Evolutionary conservation across 1,284 basidiomycete genomes (phyloP), one percentile per base, ranked within the genome.

Genomic region (Mycena sp.): DNA sequence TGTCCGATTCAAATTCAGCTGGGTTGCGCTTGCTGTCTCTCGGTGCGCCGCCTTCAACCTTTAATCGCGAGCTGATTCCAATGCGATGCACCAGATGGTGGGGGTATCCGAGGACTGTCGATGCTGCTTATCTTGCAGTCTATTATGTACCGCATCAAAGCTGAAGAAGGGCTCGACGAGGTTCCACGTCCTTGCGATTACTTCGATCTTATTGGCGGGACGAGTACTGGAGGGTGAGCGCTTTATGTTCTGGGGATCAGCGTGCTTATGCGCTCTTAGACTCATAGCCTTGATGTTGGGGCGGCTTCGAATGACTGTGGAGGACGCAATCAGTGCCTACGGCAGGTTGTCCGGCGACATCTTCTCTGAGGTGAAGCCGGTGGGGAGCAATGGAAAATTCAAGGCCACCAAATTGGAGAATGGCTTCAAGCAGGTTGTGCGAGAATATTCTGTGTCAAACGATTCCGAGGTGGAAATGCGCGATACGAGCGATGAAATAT

Each of bases 221-320:
- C 69, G 5, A 68, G 63, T 30, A 70, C 64, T 7, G 66, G 68
- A 19, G 69, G 64, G 67, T 69, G 21, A n/a, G 64, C 51, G n/a
- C n/a, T n/a, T n/a, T n/a, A 23, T 26, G 14, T 43, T 29, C 14
- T 38, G 30, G 19, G 29, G 17, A 51, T 25, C 41, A 35, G 10
- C 29, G 4, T 28, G 23, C n/a, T n/a, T 14, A 29, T 25, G 17
- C 21, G 53, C 26, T 40, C 30, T 14, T 45, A 68, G 71, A 6
- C 53, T 73, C 12, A 73, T 72, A 43, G 72, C 72, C 16, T 60
- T 74, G 17, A 69, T 74, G 65, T 52, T 74, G 16, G 72, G 69
- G 4, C 69, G 72, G 10, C 64, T 74, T 4, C 58, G 63, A 12
- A 67, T 74, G 64, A 45, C 69, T 3, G 58, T 71, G 17, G 54